phyloP scores from a whole-genome alignment of 2,329 filamentous ascomycete species.

The Hysterium pulicare region DNA sequence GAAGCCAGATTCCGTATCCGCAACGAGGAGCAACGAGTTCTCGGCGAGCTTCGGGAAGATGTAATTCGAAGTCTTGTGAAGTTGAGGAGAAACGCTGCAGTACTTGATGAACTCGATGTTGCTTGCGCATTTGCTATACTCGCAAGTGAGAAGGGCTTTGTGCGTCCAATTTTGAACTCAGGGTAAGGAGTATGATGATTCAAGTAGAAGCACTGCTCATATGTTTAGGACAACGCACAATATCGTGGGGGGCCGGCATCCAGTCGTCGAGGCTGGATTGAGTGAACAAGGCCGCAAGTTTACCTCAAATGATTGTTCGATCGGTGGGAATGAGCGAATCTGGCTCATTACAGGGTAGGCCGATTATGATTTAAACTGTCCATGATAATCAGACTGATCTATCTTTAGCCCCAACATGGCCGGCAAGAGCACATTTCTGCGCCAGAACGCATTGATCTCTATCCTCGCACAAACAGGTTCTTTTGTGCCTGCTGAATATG shows the following conservation, averaged over 20 bases:
- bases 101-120: conserved; percentile 91
- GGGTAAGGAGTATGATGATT: conserved; percentile 10
- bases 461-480: conserved; percentile 90
- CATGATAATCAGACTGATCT: too few relatives aligned
- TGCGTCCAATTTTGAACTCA: conserved; percentile 68
- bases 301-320: conserved; percentile 78
- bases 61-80: conserved; percentile 81
- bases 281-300: conserved; percentile 76
- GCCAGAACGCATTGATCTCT: conserved; percentile 91
- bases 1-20: conserved; percentile 74
- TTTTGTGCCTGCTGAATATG: conserved; percentile 86
- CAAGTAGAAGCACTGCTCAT: neutral
- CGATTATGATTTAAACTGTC: neutral
- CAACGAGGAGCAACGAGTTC: conserved; percentile 78
- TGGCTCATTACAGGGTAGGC: conserved; percentile 61
- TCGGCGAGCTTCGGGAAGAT: conserved; percentile 67
- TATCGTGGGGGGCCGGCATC: conserved; percentile 83
- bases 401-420: conserved; percentile 81
- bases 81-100: conserved; percentile 82
- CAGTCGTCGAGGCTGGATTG: conserved; percentile 84
- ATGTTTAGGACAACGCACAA: conserved; percentile 56
- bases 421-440: conserved; percentile 91
- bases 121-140: conserved; percentile 79
- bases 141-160: conserved; percentile 69
- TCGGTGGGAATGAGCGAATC: conserved; percentile 72